phyloP scores from a whole-genome alignment of 495 filamentous ascomycete species.

The Trichocladium antarcticum region DNA sequence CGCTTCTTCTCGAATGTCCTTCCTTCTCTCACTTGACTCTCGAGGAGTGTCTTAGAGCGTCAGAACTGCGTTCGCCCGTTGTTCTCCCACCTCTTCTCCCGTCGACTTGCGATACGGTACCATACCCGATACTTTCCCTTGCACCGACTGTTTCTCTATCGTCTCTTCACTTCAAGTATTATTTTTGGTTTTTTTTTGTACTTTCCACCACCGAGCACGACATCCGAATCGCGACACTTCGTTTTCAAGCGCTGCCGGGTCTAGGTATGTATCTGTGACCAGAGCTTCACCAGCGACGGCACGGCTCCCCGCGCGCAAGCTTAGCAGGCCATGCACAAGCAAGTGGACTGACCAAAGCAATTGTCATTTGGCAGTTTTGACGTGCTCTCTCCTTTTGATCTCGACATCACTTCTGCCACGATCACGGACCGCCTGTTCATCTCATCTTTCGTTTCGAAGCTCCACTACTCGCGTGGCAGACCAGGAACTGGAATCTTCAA shows the following conservation, averaged over 20 bases:
- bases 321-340: too few species aligned
- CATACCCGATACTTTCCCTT: neutral
- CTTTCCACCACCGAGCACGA: too few species aligned
- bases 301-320: too few species aligned
- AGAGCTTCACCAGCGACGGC: too few species aligned
- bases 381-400: neutral
- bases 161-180: neutral
- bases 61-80: neutral
- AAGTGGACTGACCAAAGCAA: too few species aligned
- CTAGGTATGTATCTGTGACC: neutral
- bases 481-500: too few species aligned
- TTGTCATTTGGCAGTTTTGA: too few species aligned
- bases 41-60: neutral
- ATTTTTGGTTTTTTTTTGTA: too few species aligned
- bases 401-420: neutral
- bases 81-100: conserved; percentile 1
- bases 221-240: too few species aligned
- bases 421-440: conserved; percentile 1
- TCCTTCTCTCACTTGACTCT: neutral
- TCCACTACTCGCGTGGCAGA: neutral
- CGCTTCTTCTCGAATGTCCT: neutral
- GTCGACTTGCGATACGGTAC: neutral
- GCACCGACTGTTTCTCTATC: neutral
- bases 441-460: neutral
- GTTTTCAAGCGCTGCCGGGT: too few species aligned